Base-by-base conservation (phyloP, 257 asterid species). In the Solanum neorickii region DNA sequence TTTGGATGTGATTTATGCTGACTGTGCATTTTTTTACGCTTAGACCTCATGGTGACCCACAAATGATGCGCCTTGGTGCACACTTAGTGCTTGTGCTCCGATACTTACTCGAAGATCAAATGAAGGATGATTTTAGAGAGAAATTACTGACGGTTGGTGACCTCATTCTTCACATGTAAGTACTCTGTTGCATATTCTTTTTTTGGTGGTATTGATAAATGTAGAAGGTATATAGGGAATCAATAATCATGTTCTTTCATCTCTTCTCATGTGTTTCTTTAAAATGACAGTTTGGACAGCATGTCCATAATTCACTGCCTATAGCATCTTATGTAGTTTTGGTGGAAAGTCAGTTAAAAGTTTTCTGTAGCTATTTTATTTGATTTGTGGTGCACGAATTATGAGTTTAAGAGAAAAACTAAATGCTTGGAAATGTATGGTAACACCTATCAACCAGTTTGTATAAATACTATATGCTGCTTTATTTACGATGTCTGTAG, bases 11-110 rank as follows among this genome's bases (percentile, higher is more conserved):
- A 59, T 84, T 77, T 89, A 44, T 89, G 88, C 78, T 88, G 84
- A 83, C 44, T 75, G 52, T 88, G 89, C 77, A 41, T 65, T 69
- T 33, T 87, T 56, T 87, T 89, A 39, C 68, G 87, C 88, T 82
- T 95, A 97, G 99, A 95, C 98, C 99, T 87, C 99, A 96, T 90
- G 99, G 99, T n/a, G 99, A 97, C 89, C 99, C 99, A 35, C 98
- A 97, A 88, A 95, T 97, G 99, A 96, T 97, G 96, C 98, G 99
- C 77, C 95, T 95, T 91, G 99, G 99, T 89, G 99, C 99, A 83
- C 99, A 97, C 91, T 90, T 96, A 88, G 99, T 96, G 89, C 94
- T 97, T 92, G 98, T 97, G 76, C 94, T 97, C 83, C 93, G 99
- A 88, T 92, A 92, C 93, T 91, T 97, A 87, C 97, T 93, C 76